Evolutionary conservation across 257 asterid species (phyloP).

Genomic region (Thymus quinquecostatus): DNA sequence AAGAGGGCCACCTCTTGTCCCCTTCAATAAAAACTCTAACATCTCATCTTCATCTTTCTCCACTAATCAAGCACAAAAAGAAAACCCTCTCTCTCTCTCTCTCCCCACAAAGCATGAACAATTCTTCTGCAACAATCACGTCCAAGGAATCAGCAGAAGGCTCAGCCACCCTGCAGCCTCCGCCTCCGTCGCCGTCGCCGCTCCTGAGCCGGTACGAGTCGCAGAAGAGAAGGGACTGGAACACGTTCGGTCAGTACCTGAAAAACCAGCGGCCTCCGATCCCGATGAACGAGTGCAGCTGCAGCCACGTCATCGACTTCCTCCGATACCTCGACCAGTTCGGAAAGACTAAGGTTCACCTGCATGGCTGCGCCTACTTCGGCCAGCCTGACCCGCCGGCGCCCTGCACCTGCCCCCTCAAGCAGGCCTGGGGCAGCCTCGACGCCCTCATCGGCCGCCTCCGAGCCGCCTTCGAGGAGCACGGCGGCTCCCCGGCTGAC

Average conservation of each 20-base stretch:
- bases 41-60: conserved; percentile 46
- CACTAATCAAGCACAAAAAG: conserved; percentile 26
- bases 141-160: conserved; percentile 26
- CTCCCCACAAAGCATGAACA: conserved; percentile 32
- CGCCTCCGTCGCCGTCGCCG: conserved; percentile 17
- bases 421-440: conserved; percentile 62
- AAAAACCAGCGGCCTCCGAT: conserved; percentile 50
- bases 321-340: conserved; percentile 57
- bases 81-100: conserved; percentile 1
- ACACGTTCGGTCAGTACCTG: conserved; percentile 52
- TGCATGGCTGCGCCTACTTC: conserved; percentile 50
- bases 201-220: conserved; percentile 57
- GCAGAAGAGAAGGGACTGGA: conserved; percentile 52
- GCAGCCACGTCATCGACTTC: conserved; percentile 49
- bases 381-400: conserved; percentile 59
- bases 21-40: conserved; percentile 42
- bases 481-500: conserved; percentile 43
- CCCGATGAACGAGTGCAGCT: conserved; percentile 37
- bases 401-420: conserved; percentile 51
- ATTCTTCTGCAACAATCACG: conserved; percentile 32
- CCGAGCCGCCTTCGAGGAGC: conserved; percentile 57
- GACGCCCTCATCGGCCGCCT: conserved; percentile 53
- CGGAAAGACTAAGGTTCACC: conserved; percentile 56
- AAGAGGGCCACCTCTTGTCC: conserved; percentile 50
- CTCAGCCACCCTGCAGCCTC: conserved; percentile 29